Evolutionary conservation across 2,329 filamentous ascomycete species (phyloP).

Genomic region (Sporothrix brunneoviolacea): DNA sequence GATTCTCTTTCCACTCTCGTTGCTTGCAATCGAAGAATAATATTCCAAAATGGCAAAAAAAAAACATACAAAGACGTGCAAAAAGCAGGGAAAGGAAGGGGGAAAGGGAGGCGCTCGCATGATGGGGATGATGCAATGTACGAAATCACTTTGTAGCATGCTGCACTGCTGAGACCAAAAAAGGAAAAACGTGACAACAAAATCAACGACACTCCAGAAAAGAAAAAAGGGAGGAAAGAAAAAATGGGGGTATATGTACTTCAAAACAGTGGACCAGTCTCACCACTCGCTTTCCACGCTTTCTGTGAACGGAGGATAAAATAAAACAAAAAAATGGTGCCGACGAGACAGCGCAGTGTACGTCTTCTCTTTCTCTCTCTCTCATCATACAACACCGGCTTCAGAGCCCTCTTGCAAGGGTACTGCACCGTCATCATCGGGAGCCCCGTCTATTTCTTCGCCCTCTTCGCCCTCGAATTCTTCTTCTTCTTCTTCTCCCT

Average conservation of each 20-base stretch:
- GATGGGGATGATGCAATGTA: background rate
- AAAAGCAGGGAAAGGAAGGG: background rate
- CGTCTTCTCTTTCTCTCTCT: background rate
- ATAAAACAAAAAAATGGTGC: background rate
- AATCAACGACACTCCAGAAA: background rate
- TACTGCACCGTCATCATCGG: background rate
- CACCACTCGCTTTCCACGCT: background rate
- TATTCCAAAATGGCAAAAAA: background rate
- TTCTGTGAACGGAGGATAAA: background rate
- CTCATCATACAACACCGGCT: background rate
- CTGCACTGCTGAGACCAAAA: too few species aligned
- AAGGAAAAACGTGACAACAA: too few species aligned
- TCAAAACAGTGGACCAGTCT: background rate
- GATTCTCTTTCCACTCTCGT: too few species aligned
- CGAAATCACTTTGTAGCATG: background rate
- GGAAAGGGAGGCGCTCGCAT: background rate
- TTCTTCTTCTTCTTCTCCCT: conserved; percentile 1
- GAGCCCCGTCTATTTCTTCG: background rate
- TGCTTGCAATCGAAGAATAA: too few species aligned
- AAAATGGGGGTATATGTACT: conserved; percentile 3
- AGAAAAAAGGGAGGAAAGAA: background rate
- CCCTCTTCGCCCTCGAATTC: conserved; percentile 1
- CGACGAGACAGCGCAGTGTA: too few species aligned
- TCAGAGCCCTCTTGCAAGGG: background rate
- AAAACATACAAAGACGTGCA: background rate